Conservation (phyloP, 805 yeast species). For the Hanseniaspora taiwanica region DNA sequence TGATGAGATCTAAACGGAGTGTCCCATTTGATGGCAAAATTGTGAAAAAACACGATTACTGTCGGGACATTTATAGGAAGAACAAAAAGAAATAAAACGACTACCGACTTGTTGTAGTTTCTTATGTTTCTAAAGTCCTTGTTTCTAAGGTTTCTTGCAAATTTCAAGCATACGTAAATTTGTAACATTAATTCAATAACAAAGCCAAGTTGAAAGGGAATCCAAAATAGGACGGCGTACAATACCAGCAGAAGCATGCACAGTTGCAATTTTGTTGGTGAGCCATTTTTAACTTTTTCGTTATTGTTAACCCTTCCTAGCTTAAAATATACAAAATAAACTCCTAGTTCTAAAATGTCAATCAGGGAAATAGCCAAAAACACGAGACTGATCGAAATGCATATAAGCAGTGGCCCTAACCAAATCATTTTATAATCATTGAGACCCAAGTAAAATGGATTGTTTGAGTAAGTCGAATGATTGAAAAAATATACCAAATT, state of each 20-base stretch:
- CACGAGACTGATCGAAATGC: constrained; percentile 15
- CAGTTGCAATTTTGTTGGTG: background rate
- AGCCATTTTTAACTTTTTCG: background rate
- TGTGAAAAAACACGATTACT: constrained; percentile 68
- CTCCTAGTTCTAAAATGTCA: constrained; percentile 1
- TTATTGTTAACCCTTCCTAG: too few relatives aligned
- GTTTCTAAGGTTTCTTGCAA: constrained; percentile 10
- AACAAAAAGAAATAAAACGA: constrained; percentile 62
- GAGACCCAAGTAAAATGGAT: constrained; percentile 56
- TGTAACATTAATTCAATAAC: constrained; percentile 49
- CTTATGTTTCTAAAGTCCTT: constrained; percentile 23
- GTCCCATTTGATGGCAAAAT: constrained; percentile 62
- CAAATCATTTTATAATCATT: constrained; percentile 42
- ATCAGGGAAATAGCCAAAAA: constrained; percentile 5
- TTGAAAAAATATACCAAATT: constrained; percentile 30
- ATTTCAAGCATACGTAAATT: constrained; percentile 33
- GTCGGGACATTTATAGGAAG: constrained; percentile 71
- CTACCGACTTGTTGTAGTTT: constrained; percentile 50
- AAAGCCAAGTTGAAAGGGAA: constrained; percentile 76
- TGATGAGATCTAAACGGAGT: constrained; percentile 84
- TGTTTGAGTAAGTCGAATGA: constrained; percentile 34
- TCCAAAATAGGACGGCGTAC: constrained; percentile 38
- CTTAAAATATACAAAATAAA: background rate
- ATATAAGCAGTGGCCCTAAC: constrained; percentile 42
- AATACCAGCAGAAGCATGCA: background rate